Conservation (phyloP, 768 basidiomycete species). For the Naematelia encephala region DNA sequence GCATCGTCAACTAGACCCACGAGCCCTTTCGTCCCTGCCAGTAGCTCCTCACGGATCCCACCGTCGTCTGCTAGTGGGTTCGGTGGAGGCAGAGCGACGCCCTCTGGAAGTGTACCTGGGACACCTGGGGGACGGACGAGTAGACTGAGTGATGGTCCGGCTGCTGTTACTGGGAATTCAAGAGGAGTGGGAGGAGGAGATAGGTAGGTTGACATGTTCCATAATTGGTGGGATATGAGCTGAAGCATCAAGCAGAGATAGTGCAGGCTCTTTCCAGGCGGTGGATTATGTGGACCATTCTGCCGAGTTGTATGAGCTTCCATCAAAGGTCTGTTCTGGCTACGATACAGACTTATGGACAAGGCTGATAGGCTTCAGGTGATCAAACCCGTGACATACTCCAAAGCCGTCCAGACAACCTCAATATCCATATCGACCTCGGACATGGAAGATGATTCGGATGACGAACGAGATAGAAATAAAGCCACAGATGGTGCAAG, state of each 20-base stretch:
- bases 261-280: conserved; percentile 52
- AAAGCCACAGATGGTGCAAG: conserved; percentile 39
- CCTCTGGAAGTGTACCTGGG: conserved; percentile 23
- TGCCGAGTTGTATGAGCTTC: conserved; percentile 84
- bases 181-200: conserved; percentile 19
- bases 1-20: conserved; percentile 19
- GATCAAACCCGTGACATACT: conserved; percentile 45
- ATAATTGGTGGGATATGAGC: neutral
- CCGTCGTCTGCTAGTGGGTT: conserved; percentile 12
- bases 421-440: conserved; percentile 23
- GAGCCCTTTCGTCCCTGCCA: conserved; percentile 22
- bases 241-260: conserved; percentile 14
- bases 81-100: conserved; percentile 24
- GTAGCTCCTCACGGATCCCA: conserved; percentile 10
- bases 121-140: conserved; percentile 30
- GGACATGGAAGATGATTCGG: conserved; percentile 53
- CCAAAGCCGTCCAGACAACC: conserved; percentile 49
- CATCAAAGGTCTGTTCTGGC: conserved; percentile 60
- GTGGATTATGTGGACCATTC: conserved; percentile 85
- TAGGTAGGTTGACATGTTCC: conserved; percentile 7
- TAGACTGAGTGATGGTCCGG: conserved; percentile 30
- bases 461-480: conserved; percentile 56
- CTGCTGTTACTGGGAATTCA: conserved; percentile 12
- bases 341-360: neutral
- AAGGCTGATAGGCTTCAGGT: conserved; percentile 5